Base-by-base conservation (phyloP, 768 basidiomycete species). In the Cubamyces sp. region DNA sequence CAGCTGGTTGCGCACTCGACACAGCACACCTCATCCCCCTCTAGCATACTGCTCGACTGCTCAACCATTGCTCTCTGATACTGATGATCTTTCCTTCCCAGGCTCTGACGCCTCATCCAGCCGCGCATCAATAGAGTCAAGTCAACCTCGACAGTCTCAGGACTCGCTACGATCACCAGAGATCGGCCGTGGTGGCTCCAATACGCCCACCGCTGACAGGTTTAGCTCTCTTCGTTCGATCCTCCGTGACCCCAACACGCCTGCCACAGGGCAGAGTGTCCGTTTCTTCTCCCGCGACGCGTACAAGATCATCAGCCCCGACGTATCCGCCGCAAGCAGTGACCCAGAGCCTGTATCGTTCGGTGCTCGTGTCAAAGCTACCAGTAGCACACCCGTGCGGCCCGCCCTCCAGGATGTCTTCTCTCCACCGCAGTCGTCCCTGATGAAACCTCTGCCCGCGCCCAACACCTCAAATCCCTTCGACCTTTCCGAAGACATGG, bases 191-290 rank as follows among this genome's bases (percentile, higher is more conserved):
- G 54, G 75, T n/a, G 54, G 75, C 19, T 70, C 78, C 69, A 63
- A 70, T 67, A 71, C 77, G 68, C 56, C 77, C 61, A 23, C 71
- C 47, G 77, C 80, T 25, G 73, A 75, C 39, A 59, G 64, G 60
- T 79, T 74, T 60, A 81, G 80, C 54, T 90, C 88, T 14, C 78
- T 88, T 5, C 84, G 88, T 15, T 90, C 89, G 16, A 91, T 91
- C 64, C 79, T 91, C 26, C 86, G 87, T 43, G 85, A 87, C 62
- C 82, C 81, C 3, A 85, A 85, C 49, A 87, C 88, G 0, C 90
- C 90, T 16, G 88, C 86, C 3, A 89, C 88, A 12, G 89, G 90
- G n/a, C 86, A 87, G 70, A 90, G 85, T 62, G 90, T 91, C 43
- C 85, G 90, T 6, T 91, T 91, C 76, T 90, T 90, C 73, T 84